A percentile compares a stretch with the other conserved stretches of the same genome.
These are phyloP conservation scores for Vinca major DNA, from an alignment of 305 asterid species.

Conservation along the genomic window DNA sequence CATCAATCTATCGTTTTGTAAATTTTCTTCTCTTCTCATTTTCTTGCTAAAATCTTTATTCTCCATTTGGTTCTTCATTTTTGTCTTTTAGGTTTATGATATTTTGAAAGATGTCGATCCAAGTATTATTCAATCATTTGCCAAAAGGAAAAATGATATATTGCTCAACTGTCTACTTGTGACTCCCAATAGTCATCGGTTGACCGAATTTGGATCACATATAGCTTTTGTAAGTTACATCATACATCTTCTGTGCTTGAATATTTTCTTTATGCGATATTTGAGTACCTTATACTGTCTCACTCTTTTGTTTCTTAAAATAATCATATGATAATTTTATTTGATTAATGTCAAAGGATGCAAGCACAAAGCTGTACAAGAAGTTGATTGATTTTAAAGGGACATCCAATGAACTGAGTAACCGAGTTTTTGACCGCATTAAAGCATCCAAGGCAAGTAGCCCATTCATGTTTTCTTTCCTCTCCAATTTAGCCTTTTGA, in stretches of 20 bases:
- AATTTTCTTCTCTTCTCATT: not conserved
- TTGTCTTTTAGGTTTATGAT: constrained; percentile 49
- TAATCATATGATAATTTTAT: constrained; percentile 16
- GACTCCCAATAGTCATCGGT: constrained; percentile 85
- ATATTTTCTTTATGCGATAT: not conserved
- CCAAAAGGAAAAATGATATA: constrained; percentile 46
- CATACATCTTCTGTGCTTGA: not conserved
- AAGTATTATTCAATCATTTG: constrained; percentile 31
- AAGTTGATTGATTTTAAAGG: constrained; percentile 72
- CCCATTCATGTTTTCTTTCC: constrained; percentile 11
- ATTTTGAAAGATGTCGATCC: constrained; percentile 66
- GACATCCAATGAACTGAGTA: constrained; percentile 64
- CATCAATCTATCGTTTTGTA: not conserved
- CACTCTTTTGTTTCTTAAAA: constrained; percentile 9
- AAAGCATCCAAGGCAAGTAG: constrained; percentile 81
- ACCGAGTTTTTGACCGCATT: constrained; percentile 60
- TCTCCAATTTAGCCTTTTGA: constrained; percentile 4
- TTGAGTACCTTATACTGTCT: not conserved
- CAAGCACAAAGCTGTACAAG: constrained; percentile 56
- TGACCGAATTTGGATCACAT: constrained; percentile 71
- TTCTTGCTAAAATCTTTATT: too few species aligned
- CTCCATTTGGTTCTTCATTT: constrained; percentile 3
- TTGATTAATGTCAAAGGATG: constrained; percentile 43
- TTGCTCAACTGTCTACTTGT: constrained; percentile 64
- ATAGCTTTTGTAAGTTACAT: constrained; percentile 53